Evolutionary conservation across 2,329 filamentous ascomycete species (phyloP).

Genomic region (Fusarium sp.): DNA sequence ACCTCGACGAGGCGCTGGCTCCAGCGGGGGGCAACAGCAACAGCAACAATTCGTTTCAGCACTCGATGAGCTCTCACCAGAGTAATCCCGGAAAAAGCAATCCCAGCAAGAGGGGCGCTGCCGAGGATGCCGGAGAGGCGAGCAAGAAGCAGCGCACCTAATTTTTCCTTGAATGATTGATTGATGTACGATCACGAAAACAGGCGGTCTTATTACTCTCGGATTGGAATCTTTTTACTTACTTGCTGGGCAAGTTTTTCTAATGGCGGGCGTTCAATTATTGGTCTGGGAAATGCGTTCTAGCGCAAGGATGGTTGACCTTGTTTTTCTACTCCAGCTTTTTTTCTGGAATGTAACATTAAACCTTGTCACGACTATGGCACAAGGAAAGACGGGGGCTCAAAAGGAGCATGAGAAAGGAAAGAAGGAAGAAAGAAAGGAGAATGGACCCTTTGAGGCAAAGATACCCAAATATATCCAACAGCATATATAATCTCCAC

Average conservation of each 20-base stretch:
- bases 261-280: slow-evolving; percentile 21
- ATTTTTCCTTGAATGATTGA: slow-evolving; percentile 5
- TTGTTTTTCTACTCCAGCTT: neutral
- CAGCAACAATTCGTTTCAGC: neutral
- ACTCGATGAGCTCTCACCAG: neutral
- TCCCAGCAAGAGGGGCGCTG: slow-evolving; percentile 33
- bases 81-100: slow-evolving; percentile 32
- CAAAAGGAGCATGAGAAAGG: neutral
- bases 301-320: neutral
- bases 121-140: slow-evolving; percentile 32
- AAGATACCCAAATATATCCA: slow-evolving; percentile 3
- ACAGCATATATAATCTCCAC: neutral
- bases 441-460: slow-evolving; percentile 1
- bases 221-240: neutral
- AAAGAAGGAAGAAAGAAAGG: neutral
- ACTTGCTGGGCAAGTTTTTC: slow-evolving; percentile 12
- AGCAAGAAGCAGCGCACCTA: slow-evolving; percentile 47
- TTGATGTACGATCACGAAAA: neutral
- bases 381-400: neutral
- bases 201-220: neutral
- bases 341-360: slow-evolving; percentile 6
- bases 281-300: neutral
- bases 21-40: slow-evolving; percentile 12
- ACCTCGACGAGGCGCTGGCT: slow-evolving; percentile 46
- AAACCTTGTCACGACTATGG: slow-evolving; percentile 1